Base-by-base conservation (phyloP, 176 grass and related monocot species). In the Eremochloa ophiuroides region DNA sequence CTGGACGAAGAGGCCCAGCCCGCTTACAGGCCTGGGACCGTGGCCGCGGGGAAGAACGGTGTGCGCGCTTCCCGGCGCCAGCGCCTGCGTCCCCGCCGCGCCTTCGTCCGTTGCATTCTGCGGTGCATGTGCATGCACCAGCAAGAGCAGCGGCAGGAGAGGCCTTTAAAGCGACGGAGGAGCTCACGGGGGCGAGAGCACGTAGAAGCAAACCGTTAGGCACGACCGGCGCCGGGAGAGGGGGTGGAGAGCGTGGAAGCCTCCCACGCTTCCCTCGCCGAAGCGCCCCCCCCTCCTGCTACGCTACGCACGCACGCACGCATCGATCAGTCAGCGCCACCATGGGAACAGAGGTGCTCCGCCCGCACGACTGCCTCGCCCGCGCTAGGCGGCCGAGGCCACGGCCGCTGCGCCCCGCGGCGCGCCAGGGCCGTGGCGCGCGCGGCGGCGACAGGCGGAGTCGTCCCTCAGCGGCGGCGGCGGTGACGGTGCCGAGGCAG, bases 221-320 rank as follows among this genome's bases (percentile, higher is more conserved):
- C 68, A 46, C 68, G 68, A 71, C 40, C 68, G 47, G 67, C 69
- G 71, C 71, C 53, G 71, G 75, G 72, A 76, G 87, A 85, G 82
- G 65, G 82, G 82, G 69, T 80, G 82, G 82, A 85, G n/a, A n/a
- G n/a, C n/a, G 69, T 43, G 82, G 87, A 85, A 80, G 87, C 77
- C 66, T n/a, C 70, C 69, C 51, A 23, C 87, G 81, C 82, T 84
- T 80, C 82, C 76, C 26, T 44, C 59, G 43, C 69, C 62, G 70
- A 69, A 42, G 46, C 34, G 17, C 60, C 60, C 51, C 66, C 44
- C 51, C 69, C 84, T 61, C 71, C 67, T 42, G 62, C 30, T 4
- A 71, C 29, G n/a, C 4, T 35, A 14, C 41, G 25, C 71, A 7
- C 44, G 28, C 41, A 22, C 70, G 51, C 28, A 3, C 33, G 71